A percentile compares a stretch with the other conserved stretches of the same genome.
phyloP scores from a whole-genome alignment of 2,329 filamentous ascomycete species.

The Aspergillus terreus region DNA sequence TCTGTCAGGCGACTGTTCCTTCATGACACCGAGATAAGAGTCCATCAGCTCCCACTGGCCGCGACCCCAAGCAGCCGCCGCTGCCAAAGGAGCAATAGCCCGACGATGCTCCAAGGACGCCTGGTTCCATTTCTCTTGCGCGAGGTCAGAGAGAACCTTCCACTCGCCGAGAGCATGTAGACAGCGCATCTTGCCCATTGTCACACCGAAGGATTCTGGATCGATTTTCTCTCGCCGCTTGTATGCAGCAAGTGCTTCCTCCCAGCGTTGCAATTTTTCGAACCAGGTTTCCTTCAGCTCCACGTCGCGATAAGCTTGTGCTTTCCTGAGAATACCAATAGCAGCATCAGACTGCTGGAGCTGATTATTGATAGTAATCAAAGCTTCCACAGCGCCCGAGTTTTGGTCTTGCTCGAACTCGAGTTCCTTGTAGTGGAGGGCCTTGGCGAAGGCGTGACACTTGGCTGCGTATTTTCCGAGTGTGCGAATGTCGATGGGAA shows the following conservation, averaged over 20 bases:
- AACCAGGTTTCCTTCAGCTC: conserved; percentile 98
- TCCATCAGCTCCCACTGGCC: conserved; percentile 99
- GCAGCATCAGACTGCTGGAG: conserved; percentile 97
- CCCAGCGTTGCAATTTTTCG: conserved; percentile 96
- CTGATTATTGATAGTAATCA: conserved; percentile 99
- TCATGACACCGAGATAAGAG: conserved; percentile 92
- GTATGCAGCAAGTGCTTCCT: conserved; percentile 90
- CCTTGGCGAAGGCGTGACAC: conserved; percentile 97
- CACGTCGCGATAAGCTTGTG: conserved; percentile 93
- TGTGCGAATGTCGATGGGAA: conserved; percentile 94
- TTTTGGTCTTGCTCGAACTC: conserved; percentile 98
- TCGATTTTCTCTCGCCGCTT: conserved; percentile 77
- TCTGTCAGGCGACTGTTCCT: conserved; percentile 84
- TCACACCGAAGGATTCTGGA: conserved; percentile 80
- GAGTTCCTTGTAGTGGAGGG: conserved; percentile 96
- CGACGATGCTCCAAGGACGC: conserved; percentile 83
- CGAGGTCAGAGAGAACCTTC: conserved; percentile 85
- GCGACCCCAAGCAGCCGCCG: conserved; percentile 92
- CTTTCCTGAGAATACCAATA: conserved; percentile 94
- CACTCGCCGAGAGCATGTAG: conserved; percentile 95
- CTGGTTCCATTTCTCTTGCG: conserved; percentile 90
- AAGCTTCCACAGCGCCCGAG: conserved; percentile 86
- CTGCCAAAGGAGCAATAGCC: conserved; percentile 87
- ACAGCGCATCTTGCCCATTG: conserved; percentile 99
- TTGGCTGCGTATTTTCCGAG: conserved; percentile 92